Base-by-base conservation (phyloP, 139 green algal species). In the Picochlorum sp. region DNA sequence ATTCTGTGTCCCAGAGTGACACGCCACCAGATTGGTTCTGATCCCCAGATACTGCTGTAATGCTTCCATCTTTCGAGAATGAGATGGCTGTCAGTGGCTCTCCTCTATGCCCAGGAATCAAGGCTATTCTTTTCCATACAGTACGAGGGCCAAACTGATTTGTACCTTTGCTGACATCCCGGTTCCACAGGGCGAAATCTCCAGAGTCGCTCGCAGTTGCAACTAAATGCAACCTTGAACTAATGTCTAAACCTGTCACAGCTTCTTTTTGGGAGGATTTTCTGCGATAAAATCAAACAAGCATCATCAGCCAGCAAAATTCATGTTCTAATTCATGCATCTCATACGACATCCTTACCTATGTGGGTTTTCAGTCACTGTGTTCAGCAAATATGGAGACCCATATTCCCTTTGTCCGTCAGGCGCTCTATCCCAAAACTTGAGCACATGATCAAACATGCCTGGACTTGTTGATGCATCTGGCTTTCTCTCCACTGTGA, bases 11-110 rank as follows among this genome's bases (percentile, higher is more conserved):
- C 85, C 85, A 93, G 30, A 93, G 61, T 7, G 79, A 83, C 26
- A 86, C 69, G 13, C 22, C 25, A 13, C 56, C 59, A 51, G 52
- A 43, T 47, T 16, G 18, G 4, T 50, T 20, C 16, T 55, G 25
- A 29, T 9, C 50, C n/a, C 28, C 16, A 25, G 65, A 78, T n/a
- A 85, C 61, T 3, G 81, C 85, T n/a, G 91, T 58, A 49, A 93
- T 39, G 13, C 60, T 77, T 18, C 85, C 85, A 53, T 93, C 85
- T 9, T 35, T 30, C 55, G 72, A 85, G 75, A 90, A 90, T 24
- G 75, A 55, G 22, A 61, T 67, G 3, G 59, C 65, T 2, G 14
- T 43, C 36, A 91, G 51, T 7, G 75, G 53, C 8, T 75, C 45
- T 18, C 59, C 59, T 70, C 73, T 78, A 64, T 30, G 33, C 3